Percentiles rank a stretch among this genome's conserved stretches.
These are phyloP conservation scores for Arabidopsis arenosa DNA, from an alignment of 345 rosid genomes.

Conservation along the genomic window DNA sequence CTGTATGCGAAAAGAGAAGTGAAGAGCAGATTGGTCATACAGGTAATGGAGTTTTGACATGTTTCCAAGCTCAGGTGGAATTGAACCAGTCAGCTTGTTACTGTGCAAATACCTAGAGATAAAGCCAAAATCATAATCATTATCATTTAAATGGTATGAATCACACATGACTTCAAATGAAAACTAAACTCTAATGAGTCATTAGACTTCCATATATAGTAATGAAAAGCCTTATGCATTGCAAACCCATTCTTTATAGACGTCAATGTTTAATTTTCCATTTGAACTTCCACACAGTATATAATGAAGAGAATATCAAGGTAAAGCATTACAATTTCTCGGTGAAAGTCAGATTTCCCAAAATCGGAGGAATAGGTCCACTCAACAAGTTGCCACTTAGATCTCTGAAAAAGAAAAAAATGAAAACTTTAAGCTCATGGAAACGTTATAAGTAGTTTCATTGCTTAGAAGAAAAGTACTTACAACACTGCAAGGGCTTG, in stretches of 20 bases:
- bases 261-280: conserved; percentile 4
- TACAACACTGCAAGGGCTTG: conserved; percentile 99
- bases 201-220: conserved; percentile 10
- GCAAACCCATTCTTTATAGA: too few relatives aligned
- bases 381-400: conserved; percentile 83
- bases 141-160: background rate
- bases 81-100: conserved; percentile 78
- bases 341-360: conserved; percentile 87
- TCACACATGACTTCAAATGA: conserved; percentile 4
- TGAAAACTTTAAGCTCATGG: background rate
- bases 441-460: conserved; percentile 2
- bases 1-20: background rate
- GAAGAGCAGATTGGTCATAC: conserved; percentile 48
- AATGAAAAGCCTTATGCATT: background rate
- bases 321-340: conserved; percentile 73
- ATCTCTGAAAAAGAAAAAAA: conserved; percentile 56
- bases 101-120: conserved; percentile 77
- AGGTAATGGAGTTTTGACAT: conserved; percentile 96
- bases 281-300: background rate
- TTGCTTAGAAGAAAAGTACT: conserved; percentile 45
- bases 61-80: conserved; percentile 95
- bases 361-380: conserved; percentile 87
- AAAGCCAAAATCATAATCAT: conserved; percentile 11
- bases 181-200: background rate
- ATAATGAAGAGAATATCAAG: conserved; percentile 3